Conservation (phyloP, 2,329 filamentous ascomycete species). For the Fusarium foetens region DNA sequence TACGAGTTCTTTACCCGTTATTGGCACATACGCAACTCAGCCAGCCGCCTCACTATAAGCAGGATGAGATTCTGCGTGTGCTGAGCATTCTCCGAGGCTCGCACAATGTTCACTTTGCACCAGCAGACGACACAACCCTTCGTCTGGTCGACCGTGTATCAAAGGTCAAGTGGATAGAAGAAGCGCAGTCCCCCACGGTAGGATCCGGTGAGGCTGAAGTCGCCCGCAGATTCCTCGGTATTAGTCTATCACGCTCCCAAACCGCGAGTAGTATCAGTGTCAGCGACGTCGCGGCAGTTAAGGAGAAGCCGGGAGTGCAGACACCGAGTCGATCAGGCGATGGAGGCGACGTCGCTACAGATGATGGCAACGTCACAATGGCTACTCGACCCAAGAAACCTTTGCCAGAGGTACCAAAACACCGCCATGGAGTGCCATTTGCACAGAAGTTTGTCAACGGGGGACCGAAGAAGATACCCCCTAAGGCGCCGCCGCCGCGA, state of each 20-base stretch:
- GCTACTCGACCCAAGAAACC: slow-evolving; percentile 56
- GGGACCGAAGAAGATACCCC: slow-evolving; percentile 54
- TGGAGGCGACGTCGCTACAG: slow-evolving; percentile 39
- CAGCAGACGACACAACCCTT: slow-evolving; percentile 81
- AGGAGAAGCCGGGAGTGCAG: slow-evolving; percentile 83
- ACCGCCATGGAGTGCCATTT: slow-evolving; percentile 63
- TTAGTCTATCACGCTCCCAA: slow-evolving; percentile 73
- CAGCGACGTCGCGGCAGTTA: slow-evolving; percentile 80
- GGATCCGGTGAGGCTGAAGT: slow-evolving; percentile 56
- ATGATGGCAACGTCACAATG: slow-evolving; percentile 38
- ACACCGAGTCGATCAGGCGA: slow-evolving; percentile 72
- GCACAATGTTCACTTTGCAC: slow-evolving; percentile 79
- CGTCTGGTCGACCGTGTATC: slow-evolving; percentile 80
- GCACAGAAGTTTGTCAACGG: slow-evolving; percentile 47
- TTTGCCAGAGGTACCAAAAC: slow-evolving; percentile 65
- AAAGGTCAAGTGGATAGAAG: slow-evolving; percentile 74
- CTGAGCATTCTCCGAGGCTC: slow-evolving; percentile 74
- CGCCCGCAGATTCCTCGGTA: slow-evolving; percentile 72
- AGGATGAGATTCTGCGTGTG: slow-evolving; percentile 81
- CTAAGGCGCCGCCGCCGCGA: slow-evolving; percentile 59
- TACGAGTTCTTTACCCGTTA: slow-evolving; percentile 90
- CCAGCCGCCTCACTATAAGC: slow-evolving; percentile 90
- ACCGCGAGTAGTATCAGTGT: slow-evolving; percentile 80
- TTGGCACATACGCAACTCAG: slow-evolving; percentile 91
- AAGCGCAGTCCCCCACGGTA: slow-evolving; percentile 43